phyloP scores from a whole-genome alignment of 169 alveolate species.

The Besnoitia besnoiti region DNA sequence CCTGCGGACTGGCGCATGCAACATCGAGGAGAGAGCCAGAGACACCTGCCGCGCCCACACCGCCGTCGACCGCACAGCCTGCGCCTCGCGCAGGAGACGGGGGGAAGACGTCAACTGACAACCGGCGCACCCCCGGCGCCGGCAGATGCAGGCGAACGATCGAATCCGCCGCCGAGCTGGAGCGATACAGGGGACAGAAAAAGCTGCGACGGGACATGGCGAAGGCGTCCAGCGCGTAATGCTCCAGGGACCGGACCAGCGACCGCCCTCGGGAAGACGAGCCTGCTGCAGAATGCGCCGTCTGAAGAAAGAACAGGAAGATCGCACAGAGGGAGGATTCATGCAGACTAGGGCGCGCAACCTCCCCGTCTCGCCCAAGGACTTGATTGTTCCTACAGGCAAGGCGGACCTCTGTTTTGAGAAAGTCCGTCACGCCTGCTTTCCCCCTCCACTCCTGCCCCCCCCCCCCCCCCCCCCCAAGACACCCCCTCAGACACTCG shows the following conservation, averaged over 20 bases:
- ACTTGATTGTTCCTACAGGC: too few relatives aligned
- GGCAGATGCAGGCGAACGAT: background rate
- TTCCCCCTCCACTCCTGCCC: background rate
- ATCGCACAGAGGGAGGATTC: background rate
- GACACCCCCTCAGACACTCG: background rate
- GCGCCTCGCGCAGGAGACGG: too few relatives aligned
- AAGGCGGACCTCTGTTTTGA: too few relatives aligned
- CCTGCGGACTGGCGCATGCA: too few relatives aligned
- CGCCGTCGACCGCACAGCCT: too few relatives aligned
- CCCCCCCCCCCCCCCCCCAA: too few relatives aligned
- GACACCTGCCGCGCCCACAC: too few relatives aligned
- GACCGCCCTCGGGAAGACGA: background rate
- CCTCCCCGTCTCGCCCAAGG: too few relatives aligned
- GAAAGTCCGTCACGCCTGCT: background rate
- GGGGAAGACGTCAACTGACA: too few relatives aligned
- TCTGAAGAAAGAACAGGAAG: background rate
- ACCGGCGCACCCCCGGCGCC: background rate
- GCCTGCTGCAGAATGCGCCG: background rate
- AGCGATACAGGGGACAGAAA: background rate
- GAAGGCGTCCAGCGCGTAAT: background rate
- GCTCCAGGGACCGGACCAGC: background rate
- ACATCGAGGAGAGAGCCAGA: too few relatives aligned
- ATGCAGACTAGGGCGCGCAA: too few relatives aligned
- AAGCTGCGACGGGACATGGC: background rate
- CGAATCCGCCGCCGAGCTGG: background rate